phyloP scores from a whole-genome alignment of 2,329 filamentous ascomycete species.

The Trichoderma harzianum region DNA sequence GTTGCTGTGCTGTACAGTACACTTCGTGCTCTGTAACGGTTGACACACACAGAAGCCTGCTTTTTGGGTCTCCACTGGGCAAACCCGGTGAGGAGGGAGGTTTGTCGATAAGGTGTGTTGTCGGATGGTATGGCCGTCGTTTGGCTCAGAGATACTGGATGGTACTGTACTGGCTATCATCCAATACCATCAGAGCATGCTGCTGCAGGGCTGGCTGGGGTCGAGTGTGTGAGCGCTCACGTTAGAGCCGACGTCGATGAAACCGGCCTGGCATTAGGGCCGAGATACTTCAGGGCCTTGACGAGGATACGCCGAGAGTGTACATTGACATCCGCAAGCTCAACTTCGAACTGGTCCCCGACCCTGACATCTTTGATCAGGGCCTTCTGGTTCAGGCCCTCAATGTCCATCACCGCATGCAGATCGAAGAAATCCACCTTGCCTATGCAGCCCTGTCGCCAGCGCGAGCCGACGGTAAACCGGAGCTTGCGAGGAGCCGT shows the following conservation, averaged over 20 bases:
- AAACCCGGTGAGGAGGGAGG: not conserved
- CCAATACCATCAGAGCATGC: not conserved
- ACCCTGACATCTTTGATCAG: constrained; percentile 42
- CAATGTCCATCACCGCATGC: constrained; percentile 39
- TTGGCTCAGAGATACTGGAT: not conserved
- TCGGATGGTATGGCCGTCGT: not conserved
- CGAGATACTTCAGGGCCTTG: constrained; percentile 38
- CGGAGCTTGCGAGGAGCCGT: constrained; percentile 46
- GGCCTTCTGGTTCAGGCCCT: constrained; percentile 36
- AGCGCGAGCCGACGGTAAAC: constrained; percentile 44
- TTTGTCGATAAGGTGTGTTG: not conserved
- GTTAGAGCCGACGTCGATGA: not conserved
- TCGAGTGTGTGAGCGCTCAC: not conserved
- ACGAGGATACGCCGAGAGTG: constrained; percentile 45
- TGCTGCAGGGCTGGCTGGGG: not conserved
- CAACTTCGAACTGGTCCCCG: constrained; percentile 55
- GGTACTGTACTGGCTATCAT: not conserved
- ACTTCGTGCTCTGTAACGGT: not conserved
- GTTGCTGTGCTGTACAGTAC: not conserved
- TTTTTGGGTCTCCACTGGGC: not conserved
- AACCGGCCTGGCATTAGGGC: not conserved
- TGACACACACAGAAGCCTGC: not conserved
- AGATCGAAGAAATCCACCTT: constrained; percentile 51
- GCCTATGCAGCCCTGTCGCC: constrained; percentile 36
- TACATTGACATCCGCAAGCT: constrained; percentile 53